These are phyloP conservation scores for Meyerozyma smithsonii DNA, from an alignment of 1,139 yeast species.

Conservation along the genomic window DNA sequence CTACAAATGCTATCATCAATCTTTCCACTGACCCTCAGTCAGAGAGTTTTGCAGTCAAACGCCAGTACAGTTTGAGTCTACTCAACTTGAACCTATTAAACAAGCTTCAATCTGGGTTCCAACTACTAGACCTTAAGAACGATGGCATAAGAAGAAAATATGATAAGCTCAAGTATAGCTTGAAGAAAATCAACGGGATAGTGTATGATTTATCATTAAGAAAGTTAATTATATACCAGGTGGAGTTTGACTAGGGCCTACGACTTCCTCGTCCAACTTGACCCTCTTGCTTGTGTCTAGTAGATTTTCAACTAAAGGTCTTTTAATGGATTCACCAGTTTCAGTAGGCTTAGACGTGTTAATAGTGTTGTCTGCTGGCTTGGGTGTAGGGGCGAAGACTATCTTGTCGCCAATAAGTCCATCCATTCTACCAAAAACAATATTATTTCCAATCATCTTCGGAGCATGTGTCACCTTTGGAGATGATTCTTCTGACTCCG, in stretches of 20 bases:
- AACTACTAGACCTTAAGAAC: constrained; percentile 27
- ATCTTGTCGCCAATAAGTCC: neutral
- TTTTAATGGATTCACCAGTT: neutral
- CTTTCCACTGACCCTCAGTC: constrained; percentile 13
- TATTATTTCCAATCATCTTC: neutral
- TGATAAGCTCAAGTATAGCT: constrained; percentile 28
- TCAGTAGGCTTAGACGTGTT: too few species aligned
- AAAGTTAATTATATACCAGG: neutral
- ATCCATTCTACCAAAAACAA: neutral
- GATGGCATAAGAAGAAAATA: constrained; percentile 24
- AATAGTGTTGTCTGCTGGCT: too few species aligned
- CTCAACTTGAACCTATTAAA: constrained; percentile 23
- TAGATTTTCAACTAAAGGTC: neutral
- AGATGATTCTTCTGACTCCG: neutral
- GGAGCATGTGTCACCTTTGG: neutral
- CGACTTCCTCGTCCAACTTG: neutral
- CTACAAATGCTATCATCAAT: constrained; percentile 23
- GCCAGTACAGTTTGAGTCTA: constrained; percentile 20
- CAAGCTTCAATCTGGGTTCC: constrained; percentile 25
- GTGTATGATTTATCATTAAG: constrained; percentile 21
- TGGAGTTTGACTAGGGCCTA: neutral
- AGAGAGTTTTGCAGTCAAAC: constrained; percentile 3
- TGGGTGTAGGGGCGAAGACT: neutral
- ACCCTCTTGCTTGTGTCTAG: neutral
- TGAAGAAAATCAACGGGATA: constrained; percentile 25